A percentile compares a stretch with the other conserved stretches of the same genome.
Evolutionary conservation across 2,329 filamentous ascomycete genomes (phyloP).

Genomic region (Remersonia thermophila): DNA sequence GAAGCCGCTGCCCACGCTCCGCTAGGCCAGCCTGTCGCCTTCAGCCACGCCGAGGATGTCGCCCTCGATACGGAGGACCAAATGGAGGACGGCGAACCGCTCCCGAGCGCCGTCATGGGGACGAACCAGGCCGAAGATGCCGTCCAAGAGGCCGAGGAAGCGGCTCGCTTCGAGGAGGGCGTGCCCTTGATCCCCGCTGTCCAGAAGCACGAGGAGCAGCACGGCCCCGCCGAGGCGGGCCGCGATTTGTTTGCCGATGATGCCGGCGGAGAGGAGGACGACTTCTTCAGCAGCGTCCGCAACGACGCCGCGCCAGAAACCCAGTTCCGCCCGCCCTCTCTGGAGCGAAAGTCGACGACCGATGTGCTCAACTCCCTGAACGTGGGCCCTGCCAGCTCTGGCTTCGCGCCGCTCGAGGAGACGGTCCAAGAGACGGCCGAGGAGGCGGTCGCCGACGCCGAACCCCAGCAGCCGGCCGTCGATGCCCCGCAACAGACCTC

Average conservation of each 20-base stretch:
- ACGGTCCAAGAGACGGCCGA: constrained; percentile 14
- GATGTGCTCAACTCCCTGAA: constrained; percentile 48
- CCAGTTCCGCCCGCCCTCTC: constrained; percentile 18
- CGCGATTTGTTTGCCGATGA: constrained; percentile 30
- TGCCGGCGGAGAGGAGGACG: constrained; percentile 36
- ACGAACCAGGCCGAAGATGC: constrained; percentile 9
- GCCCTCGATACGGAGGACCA: constrained; percentile 38
- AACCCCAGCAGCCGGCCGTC: too few relatives aligned
- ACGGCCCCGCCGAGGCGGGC: neutral
- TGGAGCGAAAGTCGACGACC: constrained; percentile 60
- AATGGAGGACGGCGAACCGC: constrained; percentile 31
- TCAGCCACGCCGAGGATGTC: constrained; percentile 41
- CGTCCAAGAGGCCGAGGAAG: constrained; percentile 20
- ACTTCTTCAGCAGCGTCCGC: constrained; percentile 49
- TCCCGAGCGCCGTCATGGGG: constrained; percentile 8
- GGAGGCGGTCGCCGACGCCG: constrained; percentile 1
- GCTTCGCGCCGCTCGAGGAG: constrained; percentile 22
- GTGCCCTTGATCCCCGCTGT: constrained; percentile 45
- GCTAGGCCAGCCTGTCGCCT: constrained; percentile 32
- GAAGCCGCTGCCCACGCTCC: constrained; percentile 23
- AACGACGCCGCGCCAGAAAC: constrained; percentile 20
- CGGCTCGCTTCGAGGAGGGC: constrained; percentile 56
- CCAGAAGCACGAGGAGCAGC: constrained; percentile 12
- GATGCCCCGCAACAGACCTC: too few relatives aligned
- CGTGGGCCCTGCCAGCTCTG: constrained; percentile 19